Evolutionary conservation across 805 yeast genomes (phyloP).

Genomic region (Candida railenensis): DNA sequence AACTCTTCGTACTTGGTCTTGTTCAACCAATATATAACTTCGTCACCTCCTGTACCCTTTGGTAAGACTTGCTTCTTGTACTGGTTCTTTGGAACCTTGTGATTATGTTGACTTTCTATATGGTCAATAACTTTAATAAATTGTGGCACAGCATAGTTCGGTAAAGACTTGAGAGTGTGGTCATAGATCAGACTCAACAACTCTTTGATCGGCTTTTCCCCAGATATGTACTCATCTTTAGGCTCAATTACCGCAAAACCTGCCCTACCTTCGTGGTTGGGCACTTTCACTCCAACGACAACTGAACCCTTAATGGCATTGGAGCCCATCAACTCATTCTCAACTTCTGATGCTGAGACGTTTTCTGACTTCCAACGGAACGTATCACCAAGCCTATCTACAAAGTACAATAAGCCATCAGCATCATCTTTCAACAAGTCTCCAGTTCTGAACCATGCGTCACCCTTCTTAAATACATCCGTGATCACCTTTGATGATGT

Average conservation of each 20-base stretch:
- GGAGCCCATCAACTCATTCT: conserved; percentile 60
- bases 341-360: conserved; percentile 92
- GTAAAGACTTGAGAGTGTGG: conserved; percentile 47
- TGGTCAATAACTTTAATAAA: conserved; percentile 61
- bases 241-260: conserved; percentile 82
- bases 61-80: conserved; percentile 71
- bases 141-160: conserved; percentile 83
- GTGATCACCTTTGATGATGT: conserved; percentile 72
- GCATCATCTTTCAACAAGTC: conserved; percentile 73
- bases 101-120: conserved; percentile 73
- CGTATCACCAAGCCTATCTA: conserved; percentile 92
- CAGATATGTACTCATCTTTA: conserved; percentile 25
- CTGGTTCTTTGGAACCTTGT: conserved; percentile 71
- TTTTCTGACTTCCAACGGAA: conserved; percentile 97
- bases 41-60: conserved; percentile 58
- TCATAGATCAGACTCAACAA: conserved; percentile 26
- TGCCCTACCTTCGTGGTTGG: conserved; percentile 90
- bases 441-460: conserved; percentile 88
- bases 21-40: conserved; percentile 70
- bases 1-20: conserved; percentile 54
- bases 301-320: conserved; percentile 60
- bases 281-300: conserved; percentile 85
- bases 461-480: conserved; percentile 80
- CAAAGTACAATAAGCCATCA: conserved; percentile 73
- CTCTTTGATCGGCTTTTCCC: conserved; percentile 31